A percentile compares a stretch with the other conserved stretches of the same genome.
Evolutionary conservation across 768 basidiomycete genomes (phyloP).

Genomic region (Russula sp.): DNA sequence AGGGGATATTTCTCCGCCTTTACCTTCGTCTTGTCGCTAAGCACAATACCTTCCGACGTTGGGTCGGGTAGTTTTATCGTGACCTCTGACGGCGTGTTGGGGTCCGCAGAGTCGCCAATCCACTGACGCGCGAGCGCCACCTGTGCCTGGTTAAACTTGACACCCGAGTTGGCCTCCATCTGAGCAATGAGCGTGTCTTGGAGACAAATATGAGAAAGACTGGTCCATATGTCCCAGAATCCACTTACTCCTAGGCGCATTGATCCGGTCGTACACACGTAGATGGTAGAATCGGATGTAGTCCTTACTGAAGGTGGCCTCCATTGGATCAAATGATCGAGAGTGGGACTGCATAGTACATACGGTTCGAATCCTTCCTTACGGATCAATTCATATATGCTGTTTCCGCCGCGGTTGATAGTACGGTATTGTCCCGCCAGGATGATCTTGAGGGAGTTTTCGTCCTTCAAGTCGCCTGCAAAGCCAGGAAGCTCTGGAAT

Average conservation of each 20-base stretch:
- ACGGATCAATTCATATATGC: constrained; percentile 78
- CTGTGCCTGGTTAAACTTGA: constrained; percentile 80
- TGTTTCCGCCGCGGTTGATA: constrained; percentile 83
- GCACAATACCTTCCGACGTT: constrained; percentile 40
- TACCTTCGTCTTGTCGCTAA: constrained; percentile 44
- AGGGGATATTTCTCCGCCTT: constrained; percentile 59
- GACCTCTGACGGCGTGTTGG: constrained; percentile 41
- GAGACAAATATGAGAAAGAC: not conserved
- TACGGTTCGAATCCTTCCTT: constrained; percentile 75
- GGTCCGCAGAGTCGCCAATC: constrained; percentile 43
- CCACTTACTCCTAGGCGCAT: constrained; percentile 55
- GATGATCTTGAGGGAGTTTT: constrained; percentile 62
- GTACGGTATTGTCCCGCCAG: constrained; percentile 85
- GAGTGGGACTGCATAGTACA: constrained; percentile 24
- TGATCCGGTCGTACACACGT: constrained; percentile 85
- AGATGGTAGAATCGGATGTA: constrained; percentile 92
- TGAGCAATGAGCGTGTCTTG: constrained; percentile 46
- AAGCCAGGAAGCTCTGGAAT: constrained; percentile 93
- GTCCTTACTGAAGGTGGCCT: constrained; percentile 43
- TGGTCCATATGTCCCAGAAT: not conserved
- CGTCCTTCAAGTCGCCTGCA: constrained; percentile 70
- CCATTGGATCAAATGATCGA: not conserved
- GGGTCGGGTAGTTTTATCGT: constrained; percentile 51
- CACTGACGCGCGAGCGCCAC: constrained; percentile 76
- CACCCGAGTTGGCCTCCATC: constrained; percentile 68